phyloP scores from a whole-genome alignment of 148 eudicot genomes.

The Chenopodium berlandieri region DNA sequence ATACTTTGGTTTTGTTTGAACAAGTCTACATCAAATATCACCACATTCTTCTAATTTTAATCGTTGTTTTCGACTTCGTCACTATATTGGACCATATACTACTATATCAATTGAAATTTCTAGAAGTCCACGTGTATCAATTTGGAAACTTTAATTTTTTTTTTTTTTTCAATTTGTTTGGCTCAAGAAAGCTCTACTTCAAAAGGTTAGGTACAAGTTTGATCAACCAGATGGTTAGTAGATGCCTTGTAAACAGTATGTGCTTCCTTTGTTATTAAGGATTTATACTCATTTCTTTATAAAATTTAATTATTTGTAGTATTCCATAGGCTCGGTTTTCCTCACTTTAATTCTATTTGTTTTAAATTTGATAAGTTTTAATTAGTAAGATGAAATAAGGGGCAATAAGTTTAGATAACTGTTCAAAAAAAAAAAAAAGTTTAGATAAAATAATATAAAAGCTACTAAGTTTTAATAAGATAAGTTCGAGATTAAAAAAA shows the following conservation, averaged over 20 bases:
- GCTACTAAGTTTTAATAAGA: too few species aligned
- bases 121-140: neutral
- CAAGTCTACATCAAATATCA: constrained; percentile 12
- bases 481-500: too few species aligned
- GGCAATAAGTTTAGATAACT: too few species aligned
- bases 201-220: constrained; percentile 12
- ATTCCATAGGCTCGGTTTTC: neutral
- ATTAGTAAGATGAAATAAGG: too few species aligned
- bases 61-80: constrained; percentile 3
- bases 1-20: constrained; percentile 3
- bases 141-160: neutral
- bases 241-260: neutral
- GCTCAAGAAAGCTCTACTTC: constrained; percentile 19
- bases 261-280: neutral
- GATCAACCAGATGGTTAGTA: neutral
- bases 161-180: constrained; percentile 3
- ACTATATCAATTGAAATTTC: neutral
- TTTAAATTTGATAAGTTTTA: too few species aligned
- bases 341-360: neutral
- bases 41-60: constrained; percentile 7
- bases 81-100: neutral
- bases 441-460: too few species aligned
- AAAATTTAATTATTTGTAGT: neutral
- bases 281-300: too few species aligned
- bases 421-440: too few species aligned